These are phyloP conservation scores for Adansonia digitata DNA, from an alignment of 345 rosid species.

Conservation along the genomic window DNA sequence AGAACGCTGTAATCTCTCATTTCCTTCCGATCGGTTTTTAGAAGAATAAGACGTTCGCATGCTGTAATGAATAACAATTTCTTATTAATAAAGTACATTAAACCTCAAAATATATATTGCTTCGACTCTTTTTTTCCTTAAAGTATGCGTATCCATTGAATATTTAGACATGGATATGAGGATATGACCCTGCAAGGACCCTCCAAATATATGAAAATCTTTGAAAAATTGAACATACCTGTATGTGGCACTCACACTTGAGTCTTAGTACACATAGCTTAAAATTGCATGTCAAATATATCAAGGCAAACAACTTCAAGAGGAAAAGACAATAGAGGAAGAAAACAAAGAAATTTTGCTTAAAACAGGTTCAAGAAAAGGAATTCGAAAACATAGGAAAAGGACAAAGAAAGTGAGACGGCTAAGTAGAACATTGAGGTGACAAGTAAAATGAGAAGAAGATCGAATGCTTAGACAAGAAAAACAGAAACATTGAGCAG, in stretches of 20 bases:
- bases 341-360: neutral
- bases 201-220: too few relatives aligned
- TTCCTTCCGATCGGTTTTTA: conserved; percentile 44
- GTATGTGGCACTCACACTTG: too few relatives aligned
- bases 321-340: neutral
- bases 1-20: conserved; percentile 64
- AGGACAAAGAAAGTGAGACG: neutral
- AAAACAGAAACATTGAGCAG: too few relatives aligned
- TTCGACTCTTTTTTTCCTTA: too few relatives aligned
- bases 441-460: neutral
- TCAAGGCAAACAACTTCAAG: neutral
- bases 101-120: too few relatives aligned
- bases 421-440: neutral
- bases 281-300: neutral
- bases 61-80: conserved; percentile 32
- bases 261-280: too few relatives aligned
- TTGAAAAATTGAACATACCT: too few relatives aligned
- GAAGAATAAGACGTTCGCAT: conserved; percentile 59
- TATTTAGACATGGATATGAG: too few relatives aligned
- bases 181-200: too few relatives aligned
- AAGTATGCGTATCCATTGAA: too few relatives aligned
- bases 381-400: neutral
- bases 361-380: neutral
- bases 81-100: neutral
- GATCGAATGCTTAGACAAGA: neutral